Evolutionary conservation across 1,139 yeast species (phyloP).

Genomic region (Hyphopichia wangnamkhiaoensis): DNA sequence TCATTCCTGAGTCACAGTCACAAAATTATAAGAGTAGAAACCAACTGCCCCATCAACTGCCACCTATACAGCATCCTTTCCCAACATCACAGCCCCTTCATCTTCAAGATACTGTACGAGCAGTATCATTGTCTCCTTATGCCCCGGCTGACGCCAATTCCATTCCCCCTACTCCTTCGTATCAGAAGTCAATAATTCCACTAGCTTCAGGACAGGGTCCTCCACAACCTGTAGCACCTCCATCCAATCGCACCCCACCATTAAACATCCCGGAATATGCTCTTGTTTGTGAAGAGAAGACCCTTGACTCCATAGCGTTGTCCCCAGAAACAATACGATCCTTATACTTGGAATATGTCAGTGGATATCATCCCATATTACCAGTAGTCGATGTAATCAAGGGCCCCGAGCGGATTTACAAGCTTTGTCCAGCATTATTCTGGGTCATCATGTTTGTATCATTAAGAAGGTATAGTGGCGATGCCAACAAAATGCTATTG

Average conservation of each 20-base stretch:
- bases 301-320: conserved; percentile 66
- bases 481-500: conserved; percentile 37
- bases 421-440: conserved; percentile 81
- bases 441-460: conserved; percentile 94
- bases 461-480: conserved; percentile 56
- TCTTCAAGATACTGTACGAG: conserved; percentile 1
- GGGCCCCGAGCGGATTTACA: conserved; percentile 81
- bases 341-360: conserved; percentile 71
- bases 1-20: not conserved
- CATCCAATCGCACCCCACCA: not conserved
- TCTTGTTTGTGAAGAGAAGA: conserved; percentile 60
- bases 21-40: not conserved
- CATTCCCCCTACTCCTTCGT: conserved; percentile 24
- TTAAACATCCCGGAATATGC: conserved; percentile 37
- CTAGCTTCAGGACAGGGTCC: no score
- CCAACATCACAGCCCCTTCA: conserved; percentile 2
- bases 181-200: conserved; percentile 12
- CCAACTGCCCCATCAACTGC: conserved; percentile 4
- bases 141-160: not conserved
- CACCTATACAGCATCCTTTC: conserved; percentile 6
- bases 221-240: not conserved
- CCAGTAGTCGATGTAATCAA: conserved; percentile 82
- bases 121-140: conserved; percentile 1
- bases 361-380: conserved; percentile 75
- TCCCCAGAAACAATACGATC: conserved; percentile 60